Percentiles rank a stretch among this genome's conserved stretches.
Evolutionary conservation across 495 filamentous ascomycete species (phyloP).

Genomic region (Hyaloscypha finlandica): DNA sequence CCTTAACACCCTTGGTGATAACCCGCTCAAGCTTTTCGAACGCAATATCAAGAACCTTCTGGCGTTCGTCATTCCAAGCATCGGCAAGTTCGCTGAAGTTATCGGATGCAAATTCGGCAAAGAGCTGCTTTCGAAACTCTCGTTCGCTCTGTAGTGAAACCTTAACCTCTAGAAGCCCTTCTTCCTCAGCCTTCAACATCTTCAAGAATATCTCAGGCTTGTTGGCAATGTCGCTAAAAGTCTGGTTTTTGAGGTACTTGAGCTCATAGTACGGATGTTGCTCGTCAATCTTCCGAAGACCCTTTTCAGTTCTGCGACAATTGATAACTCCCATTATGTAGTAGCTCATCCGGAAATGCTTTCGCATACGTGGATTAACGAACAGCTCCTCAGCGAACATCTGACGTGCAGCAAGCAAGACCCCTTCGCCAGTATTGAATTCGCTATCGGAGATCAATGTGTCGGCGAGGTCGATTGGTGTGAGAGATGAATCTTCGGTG

Average conservation of each 20-base stretch:
- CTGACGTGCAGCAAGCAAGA: constrained; percentile 73
- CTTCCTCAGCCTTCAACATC: constrained; percentile 96
- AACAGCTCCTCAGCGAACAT: constrained; percentile 92
- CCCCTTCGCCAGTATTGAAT: constrained; percentile 73
- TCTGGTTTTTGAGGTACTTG: constrained; percentile 91
- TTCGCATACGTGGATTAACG: constrained; percentile 86
- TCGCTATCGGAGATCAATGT: constrained; percentile 66
- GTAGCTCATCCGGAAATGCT: constrained; percentile 76
- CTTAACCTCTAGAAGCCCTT: constrained; percentile 83
- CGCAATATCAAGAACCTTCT: constrained; percentile 80
- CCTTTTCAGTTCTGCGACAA: constrained; percentile 90
- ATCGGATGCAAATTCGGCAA: constrained; percentile 84
- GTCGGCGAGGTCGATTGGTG: constrained; percentile 86
- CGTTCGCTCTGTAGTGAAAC: constrained; percentile 74
- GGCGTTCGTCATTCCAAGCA: constrained; percentile 86
- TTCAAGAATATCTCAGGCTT: constrained; percentile 86
- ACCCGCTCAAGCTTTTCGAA: constrained; percentile 78
- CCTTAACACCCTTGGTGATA: constrained; percentile 88
- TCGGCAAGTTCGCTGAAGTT: constrained; percentile 95
- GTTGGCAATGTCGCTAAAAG: constrained; percentile 73
- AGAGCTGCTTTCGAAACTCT: constrained; percentile 70
- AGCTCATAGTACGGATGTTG: constrained; percentile 96
- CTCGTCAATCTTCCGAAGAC: constrained; percentile 90
- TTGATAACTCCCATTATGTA: constrained; percentile 82
- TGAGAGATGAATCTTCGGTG: constrained; percentile 74